Evolutionary conservation across 2,329 filamentous ascomycete genomes (phyloP), one percentile per base, ranked within the genome.

Genomic region (Talaromyces sp.): DNA sequence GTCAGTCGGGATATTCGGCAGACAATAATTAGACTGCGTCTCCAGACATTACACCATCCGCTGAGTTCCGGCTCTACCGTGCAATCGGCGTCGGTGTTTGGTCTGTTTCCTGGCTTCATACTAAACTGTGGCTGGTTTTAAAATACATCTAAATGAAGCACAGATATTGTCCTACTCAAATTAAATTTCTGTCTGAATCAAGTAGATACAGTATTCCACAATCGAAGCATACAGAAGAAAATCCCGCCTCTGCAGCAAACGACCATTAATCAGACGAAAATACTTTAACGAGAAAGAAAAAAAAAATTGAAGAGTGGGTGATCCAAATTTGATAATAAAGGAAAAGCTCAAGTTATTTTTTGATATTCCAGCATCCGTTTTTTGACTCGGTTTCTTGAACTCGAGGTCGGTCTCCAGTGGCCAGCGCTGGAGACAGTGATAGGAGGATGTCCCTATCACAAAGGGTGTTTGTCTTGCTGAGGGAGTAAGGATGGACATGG

Each of bases 401-500:
- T 43, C 56, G 39, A 59, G 56, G 11, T 22, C 37, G 31, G 35
- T 45, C 39, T 59, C 56, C 14, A 19, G 37, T 59, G n/a, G 31
- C 56, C 56, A 45, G 56, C 37, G 22, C 39, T 8, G 37, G 39
- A 59, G 56, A 59, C 39, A 3, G 56, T 59, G 56, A 59, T 45
- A 45, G 56, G 56, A 59, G 56, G 56, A 59, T 59, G 56, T 43
- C 37, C 56, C 56, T 45, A 45, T 59, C 56, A 59, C 56, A 59
- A 59, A 31, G 14, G 6, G 16, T 27, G 31, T 19, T 19, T 19
- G 56, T 45, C 56, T 59, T 31, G 13, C 22, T 9, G 13, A 8
- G 10, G 56, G 24, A 43, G 22, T 5, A 19, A 52, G n/a, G 14
- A 14, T 22, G n/a, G 19, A 48, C 31, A 39, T 27, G 45, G 27